phyloP scores from a whole-genome alignment of 176 grass and related monocot species.

The Phragmites australis region DNA sequence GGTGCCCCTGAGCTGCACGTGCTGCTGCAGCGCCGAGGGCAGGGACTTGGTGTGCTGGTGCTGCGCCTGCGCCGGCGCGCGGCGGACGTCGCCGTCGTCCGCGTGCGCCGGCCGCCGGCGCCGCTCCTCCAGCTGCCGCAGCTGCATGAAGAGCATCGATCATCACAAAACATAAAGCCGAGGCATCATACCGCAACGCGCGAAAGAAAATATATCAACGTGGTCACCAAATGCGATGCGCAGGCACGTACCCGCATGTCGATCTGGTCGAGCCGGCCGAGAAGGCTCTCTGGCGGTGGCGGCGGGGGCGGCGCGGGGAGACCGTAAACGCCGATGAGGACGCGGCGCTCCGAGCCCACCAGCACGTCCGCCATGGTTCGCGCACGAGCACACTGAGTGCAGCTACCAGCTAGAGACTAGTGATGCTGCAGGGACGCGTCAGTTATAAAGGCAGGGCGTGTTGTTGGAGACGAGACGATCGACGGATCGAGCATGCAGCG shows the following conservation, averaged over 20 bases:
- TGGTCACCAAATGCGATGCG: too few species aligned
- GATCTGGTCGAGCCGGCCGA: conserved; percentile 50
- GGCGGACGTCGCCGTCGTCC: not conserved
- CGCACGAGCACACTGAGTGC: too few species aligned
- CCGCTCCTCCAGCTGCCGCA: conserved; percentile 52
- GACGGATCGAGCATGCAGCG: not conserved
- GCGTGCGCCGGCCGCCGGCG: not conserved
- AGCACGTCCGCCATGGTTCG: conserved; percentile 48
- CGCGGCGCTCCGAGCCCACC: conserved; percentile 37
- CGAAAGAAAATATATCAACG: not conserved
- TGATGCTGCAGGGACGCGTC: not conserved
- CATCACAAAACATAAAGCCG: not conserved
- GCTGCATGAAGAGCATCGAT: not conserved
- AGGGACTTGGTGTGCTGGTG: conserved; percentile 56
- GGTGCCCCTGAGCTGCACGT: conserved; percentile 25
- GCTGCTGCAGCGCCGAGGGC: conserved; percentile 46
- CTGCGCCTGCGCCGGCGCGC: not conserved
- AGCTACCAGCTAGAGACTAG: not conserved
- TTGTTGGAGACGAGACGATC: not conserved
- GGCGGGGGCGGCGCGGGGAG: conserved; percentile 20
- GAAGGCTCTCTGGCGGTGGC: conserved; percentile 34
- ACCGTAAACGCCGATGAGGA: conserved; percentile 39
- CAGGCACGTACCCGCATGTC: conserved; percentile 32
- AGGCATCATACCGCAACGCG: too few species aligned
- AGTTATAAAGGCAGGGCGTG: conserved; percentile 19